These are phyloP conservation scores for Circinella umbellata DNA, from an alignment of 371 early-diverging fungal genomes.

Conservation along the genomic window DNA sequence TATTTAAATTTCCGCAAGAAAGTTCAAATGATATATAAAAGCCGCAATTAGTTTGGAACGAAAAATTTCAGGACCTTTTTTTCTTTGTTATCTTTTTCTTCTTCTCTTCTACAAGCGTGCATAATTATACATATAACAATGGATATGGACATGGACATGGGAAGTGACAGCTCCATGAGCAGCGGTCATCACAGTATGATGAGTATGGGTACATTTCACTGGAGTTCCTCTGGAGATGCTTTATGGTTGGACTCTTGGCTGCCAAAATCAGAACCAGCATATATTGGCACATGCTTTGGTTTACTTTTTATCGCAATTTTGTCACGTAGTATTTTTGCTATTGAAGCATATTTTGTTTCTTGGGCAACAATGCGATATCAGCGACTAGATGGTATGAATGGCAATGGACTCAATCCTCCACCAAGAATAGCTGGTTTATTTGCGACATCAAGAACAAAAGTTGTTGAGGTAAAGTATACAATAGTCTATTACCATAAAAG, in stretches of 20 bases:
- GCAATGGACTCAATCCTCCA: not conserved
- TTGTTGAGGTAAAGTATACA: not conserved
- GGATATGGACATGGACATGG: slow-evolving; percentile 6
- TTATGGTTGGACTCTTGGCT: slow-evolving; percentile 48
- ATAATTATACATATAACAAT: not conserved
- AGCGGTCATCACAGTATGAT: slow-evolving; percentile 19
- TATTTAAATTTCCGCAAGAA: slow-evolving; percentile 6
- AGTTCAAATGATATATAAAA: slow-evolving; percentile 1
- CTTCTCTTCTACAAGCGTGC: not conserved
- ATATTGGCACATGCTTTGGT: slow-evolving; percentile 62
- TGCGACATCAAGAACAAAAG: not conserved
- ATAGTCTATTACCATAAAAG: not conserved
- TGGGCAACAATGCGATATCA: slow-evolving; percentile 40
- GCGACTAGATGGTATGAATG: slow-evolving; percentile 20
- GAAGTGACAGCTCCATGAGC: not conserved
- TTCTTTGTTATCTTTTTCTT: not conserved
- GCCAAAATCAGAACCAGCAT: slow-evolving; percentile 54
- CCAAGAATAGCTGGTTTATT: slow-evolving; percentile 3
- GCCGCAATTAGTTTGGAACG: too few relatives aligned
- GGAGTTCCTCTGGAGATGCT: slow-evolving; percentile 43
- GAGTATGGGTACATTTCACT: slow-evolving; percentile 55
- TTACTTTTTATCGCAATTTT: slow-evolving; percentile 55
- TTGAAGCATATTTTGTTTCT: slow-evolving; percentile 55
- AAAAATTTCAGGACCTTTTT: too few relatives aligned
- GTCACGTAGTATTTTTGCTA: slow-evolving; percentile 53